Evolutionary conservation across 225 moss, liverwort and hornwort species (phyloP).

Genomic region (Asterella californica): DNA sequence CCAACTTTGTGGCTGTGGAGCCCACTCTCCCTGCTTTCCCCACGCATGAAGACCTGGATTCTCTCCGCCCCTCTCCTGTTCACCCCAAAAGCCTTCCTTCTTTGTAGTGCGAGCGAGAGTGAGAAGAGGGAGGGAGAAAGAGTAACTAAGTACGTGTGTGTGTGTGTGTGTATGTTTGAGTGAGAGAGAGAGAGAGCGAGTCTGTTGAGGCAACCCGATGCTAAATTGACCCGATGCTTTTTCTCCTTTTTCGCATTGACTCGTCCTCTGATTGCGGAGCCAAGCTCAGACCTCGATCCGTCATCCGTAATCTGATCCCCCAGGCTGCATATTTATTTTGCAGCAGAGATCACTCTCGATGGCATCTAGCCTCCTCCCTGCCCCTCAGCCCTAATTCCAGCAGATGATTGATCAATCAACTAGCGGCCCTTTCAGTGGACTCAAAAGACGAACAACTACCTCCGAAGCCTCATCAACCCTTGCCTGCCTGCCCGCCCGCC

Average conservation of each 20-base stretch:
- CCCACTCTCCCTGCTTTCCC: slow-evolving; percentile 1
- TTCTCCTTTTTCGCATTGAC: not conserved
- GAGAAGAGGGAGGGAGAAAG: not conserved
- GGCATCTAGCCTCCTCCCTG: slow-evolving; percentile 10
- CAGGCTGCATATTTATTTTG: too few species aligned
- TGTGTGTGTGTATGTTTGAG: too few species aligned
- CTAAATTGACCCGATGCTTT: not conserved
- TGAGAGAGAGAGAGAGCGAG: not conserved
- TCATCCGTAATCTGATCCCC: not conserved
- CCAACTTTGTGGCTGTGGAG: not conserved
- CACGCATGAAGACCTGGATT: slow-evolving; percentile 19
- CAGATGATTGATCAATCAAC: not conserved
- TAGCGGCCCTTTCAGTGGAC: slow-evolving; percentile 9
- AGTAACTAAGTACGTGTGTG: too few species aligned
- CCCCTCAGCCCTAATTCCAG: not conserved
- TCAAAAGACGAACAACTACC: slow-evolving; percentile 10
- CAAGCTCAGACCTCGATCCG: not conserved
- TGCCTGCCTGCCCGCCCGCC: not conserved
- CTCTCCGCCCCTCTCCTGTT: slow-evolving; percentile 2
- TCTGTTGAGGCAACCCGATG: not conserved
- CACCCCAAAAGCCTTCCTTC: not conserved
- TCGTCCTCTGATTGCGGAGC: not conserved
- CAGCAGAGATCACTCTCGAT: not conserved
- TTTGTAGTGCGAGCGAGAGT: not conserved
- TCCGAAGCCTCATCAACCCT: not conserved